A percentile compares a stretch with the other conserved stretches of the same genome.
Evolutionary conservation across 345 rosid species (phyloP).

Genomic region (Raphanus sativus): DNA sequence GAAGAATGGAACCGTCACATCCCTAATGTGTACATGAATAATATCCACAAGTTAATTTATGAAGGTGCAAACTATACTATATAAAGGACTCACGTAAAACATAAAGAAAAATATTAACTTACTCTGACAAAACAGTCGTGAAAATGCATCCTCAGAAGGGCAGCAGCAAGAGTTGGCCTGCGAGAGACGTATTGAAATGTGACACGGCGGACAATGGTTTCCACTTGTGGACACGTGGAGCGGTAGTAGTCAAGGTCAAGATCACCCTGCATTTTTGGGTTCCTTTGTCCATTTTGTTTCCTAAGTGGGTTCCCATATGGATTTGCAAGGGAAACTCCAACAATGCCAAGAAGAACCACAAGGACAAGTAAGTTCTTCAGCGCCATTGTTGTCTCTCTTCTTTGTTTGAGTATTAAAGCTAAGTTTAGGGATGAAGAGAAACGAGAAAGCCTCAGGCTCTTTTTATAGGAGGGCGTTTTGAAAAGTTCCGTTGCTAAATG

Average conservation of each 20-base stretch:
- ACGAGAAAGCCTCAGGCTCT: neutral
- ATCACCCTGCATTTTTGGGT: neutral
- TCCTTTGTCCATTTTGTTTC: too few species aligned
- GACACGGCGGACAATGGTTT: conserved; percentile 31
- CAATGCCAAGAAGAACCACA: conserved; percentile 36
- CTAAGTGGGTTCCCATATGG: neutral
- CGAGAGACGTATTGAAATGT: conserved; percentile 34
- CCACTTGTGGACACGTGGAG: conserved; percentile 43
- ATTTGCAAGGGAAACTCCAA: conserved; percentile 13
- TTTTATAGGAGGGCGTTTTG: conserved; percentile 41
- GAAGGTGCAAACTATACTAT: neutral
- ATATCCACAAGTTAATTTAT: neutral
- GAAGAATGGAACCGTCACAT: conserved; percentile 56
- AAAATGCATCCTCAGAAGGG: conserved; percentile 50
- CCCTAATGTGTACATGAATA: conserved; percentile 37
- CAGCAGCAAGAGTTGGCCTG: conserved; percentile 48
- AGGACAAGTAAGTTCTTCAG: conserved; percentile 39
- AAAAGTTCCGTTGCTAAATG: conserved; percentile 20
- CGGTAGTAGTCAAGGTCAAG: conserved; percentile 40
- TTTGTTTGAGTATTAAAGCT: neutral
- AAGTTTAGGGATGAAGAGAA: neutral
- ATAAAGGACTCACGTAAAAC: neutral
- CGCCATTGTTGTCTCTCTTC: conserved; percentile 31
- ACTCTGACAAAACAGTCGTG: conserved; percentile 61
- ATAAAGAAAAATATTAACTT: neutral